Conservation (phyloP, 2,329 filamentous ascomycete genomes). For the Corinectria fuckeliana region DNA sequence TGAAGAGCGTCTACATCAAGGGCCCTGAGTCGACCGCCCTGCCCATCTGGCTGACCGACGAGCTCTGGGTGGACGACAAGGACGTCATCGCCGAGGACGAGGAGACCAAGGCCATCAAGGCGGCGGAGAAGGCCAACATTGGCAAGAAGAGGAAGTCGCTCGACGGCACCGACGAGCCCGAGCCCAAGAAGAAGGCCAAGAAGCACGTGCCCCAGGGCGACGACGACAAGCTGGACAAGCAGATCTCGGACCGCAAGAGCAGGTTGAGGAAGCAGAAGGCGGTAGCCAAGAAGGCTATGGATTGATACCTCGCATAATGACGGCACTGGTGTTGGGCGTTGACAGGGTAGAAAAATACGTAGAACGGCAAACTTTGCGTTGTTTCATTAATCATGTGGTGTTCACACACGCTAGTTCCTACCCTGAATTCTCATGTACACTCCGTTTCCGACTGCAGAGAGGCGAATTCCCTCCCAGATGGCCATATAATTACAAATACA, state of each 20-base stretch:
- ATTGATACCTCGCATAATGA: constrained; percentile 44
- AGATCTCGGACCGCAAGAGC: constrained; percentile 65
- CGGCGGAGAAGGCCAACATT: constrained; percentile 59
- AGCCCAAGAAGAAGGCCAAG: constrained; percentile 48
- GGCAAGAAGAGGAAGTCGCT: constrained; percentile 70
- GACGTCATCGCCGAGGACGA: constrained; percentile 72
- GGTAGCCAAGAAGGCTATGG: constrained; percentile 58
- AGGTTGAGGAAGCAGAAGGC: constrained; percentile 66
- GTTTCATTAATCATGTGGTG: constrained; percentile 24
- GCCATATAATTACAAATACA: constrained; percentile 15
- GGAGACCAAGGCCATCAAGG: constrained; percentile 53
- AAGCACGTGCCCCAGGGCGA: constrained; percentile 51
- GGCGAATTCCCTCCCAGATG: constrained; percentile 6
- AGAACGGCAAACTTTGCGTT: constrained; percentile 32
- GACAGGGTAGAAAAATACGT: constrained; percentile 32
- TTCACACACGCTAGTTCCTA: constrained; percentile 30
- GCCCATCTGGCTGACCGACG: constrained; percentile 92
- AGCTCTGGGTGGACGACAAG: constrained; percentile 84
- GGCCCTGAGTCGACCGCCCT: constrained; percentile 85
- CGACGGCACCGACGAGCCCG: constrained; percentile 46
- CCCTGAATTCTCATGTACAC: constrained; percentile 13
- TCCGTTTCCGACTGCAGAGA: constrained; percentile 5
- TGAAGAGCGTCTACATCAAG: constrained; percentile 88
- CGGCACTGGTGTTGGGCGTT: constrained; percentile 46
- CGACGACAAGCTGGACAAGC: constrained; percentile 61